Conservation (phyloP, 2,329 filamentous ascomycete species). For the Diatrype stigma region DNA sequence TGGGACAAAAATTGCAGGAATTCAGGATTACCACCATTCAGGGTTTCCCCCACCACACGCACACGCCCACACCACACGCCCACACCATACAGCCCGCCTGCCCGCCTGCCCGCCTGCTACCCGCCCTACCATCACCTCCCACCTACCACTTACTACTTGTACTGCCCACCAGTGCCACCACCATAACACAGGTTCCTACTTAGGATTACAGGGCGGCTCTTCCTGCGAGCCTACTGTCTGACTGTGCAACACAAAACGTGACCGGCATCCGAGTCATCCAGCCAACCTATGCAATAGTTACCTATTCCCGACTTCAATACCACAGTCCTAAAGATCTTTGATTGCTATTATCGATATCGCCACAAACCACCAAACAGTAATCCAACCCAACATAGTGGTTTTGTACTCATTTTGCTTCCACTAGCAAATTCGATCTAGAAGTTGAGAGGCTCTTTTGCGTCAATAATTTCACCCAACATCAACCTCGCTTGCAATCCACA, state of each 20-base stretch:
- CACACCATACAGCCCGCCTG: too few species aligned
- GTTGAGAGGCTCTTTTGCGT: not conserved
- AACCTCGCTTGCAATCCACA: slow-evolving; percentile 8
- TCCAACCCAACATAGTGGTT: not conserved
- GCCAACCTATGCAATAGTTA: not conserved
- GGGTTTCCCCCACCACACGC: too few species aligned
- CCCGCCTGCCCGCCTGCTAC: too few species aligned
- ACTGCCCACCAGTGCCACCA: too few species aligned
- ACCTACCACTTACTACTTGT: too few species aligned
- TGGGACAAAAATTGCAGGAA: not conserved
- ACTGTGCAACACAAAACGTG: not conserved
- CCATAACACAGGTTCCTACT: too few species aligned
- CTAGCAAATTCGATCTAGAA: too few species aligned
- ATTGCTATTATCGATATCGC: not conserved
- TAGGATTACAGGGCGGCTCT: too few species aligned
- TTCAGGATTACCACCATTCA: too few species aligned
- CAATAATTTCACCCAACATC: slow-evolving; percentile 2
- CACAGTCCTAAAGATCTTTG: not conserved
- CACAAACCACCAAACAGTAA: not conserved
- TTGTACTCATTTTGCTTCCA: not conserved
- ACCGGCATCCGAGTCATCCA: not conserved
- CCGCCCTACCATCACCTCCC: too few species aligned
- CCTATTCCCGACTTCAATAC: not conserved
- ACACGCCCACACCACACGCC: too few species aligned
- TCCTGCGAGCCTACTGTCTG: not conserved